Evolutionary conservation across 129 eudicot species (phyloP).

Genomic region (Chrysanthemum makinoi): DNA sequence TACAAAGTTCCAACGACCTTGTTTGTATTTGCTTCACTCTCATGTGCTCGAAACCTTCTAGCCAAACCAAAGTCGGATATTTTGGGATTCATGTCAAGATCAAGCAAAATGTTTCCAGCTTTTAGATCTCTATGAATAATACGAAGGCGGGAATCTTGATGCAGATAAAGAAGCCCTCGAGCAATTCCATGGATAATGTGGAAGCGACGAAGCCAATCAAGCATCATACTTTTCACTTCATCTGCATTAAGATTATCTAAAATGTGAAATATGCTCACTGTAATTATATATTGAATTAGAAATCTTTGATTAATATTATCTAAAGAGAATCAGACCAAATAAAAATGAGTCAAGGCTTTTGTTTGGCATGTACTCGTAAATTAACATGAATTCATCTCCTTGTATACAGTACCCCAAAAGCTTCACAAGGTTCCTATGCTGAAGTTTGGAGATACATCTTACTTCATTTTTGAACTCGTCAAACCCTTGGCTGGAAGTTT

Average conservation of each 20-base stretch:
- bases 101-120: slow-evolving; percentile 37
- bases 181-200: slow-evolving; percentile 43
- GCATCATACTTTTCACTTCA: slow-evolving; percentile 17
- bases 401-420: slow-evolving; percentile 34
- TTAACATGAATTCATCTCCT: slow-evolving; percentile 20
- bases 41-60: slow-evolving; percentile 24
- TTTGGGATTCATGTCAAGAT: slow-evolving; percentile 43
- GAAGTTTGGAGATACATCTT: slow-evolving; percentile 26
- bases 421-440: slow-evolving; percentile 37
- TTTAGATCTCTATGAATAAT: slow-evolving; percentile 52
- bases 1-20: slow-evolving; percentile 47
- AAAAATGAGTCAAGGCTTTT: slow-evolving; percentile 32
- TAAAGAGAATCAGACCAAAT: slow-evolving; percentile 20
- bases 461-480: slow-evolving; percentile 26
- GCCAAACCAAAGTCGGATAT: slow-evolving; percentile 56
- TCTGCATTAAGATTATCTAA: slow-evolving; percentile 4
- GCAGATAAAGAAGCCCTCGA: slow-evolving; percentile 48
- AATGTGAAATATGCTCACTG: not conserved
- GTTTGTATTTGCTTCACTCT: slow-evolving; percentile 20
- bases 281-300: no score
- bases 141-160: slow-evolving; percentile 45
- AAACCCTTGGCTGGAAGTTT: slow-evolving; percentile 20
- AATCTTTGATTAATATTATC: not conserved
- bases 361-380: slow-evolving; percentile 33
- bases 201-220: slow-evolving; percentile 35